Evolutionary conservation across 202 grass and related monocot species (phyloP).

Genomic region (Panicum hallii): DNA sequence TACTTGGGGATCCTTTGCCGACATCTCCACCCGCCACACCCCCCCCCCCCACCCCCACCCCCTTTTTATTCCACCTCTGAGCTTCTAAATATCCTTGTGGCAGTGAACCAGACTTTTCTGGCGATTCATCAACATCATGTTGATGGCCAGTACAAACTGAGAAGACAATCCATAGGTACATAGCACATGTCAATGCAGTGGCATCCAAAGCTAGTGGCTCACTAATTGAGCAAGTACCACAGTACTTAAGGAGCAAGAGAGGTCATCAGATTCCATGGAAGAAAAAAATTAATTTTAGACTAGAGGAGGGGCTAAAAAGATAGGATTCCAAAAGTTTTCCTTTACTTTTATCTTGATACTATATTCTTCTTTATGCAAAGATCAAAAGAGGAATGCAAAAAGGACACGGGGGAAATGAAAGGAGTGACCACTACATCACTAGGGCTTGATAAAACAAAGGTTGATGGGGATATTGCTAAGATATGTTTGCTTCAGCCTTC

Average conservation of each 20-base stretch:
- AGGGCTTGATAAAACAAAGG: neutral
- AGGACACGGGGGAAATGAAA: constrained; percentile 24
- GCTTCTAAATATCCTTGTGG: neutral
- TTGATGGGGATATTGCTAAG: constrained; percentile 4
- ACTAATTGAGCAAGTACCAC: neutral
- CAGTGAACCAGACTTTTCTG: neutral
- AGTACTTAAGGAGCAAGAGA: neutral
- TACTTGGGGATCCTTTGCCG: neutral
- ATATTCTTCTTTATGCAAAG: constrained; percentile 44
- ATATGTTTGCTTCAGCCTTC: constrained; percentile 39
- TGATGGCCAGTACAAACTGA: constrained; percentile 1
- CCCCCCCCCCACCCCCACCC: no score
- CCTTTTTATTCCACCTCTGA: neutral
- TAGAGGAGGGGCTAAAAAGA: constrained; percentile 15
- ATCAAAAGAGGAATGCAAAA: constrained; percentile 39
- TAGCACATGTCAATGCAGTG: constrained; percentile 21
- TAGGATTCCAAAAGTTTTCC: constrained; percentile 20
- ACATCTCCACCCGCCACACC: constrained; percentile 9
- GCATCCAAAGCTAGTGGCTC: constrained; percentile 18
- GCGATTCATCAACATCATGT: neutral
- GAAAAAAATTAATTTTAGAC: neutral
- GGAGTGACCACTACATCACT: constrained; percentile 31
- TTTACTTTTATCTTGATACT: neutral
- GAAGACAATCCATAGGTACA: neutral
- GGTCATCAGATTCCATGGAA: neutral